Percentiles rank a stretch among this genome's conserved stretches.
Evolutionary conservation across 768 basidiomycete genomes (phyloP).

Genomic region (Kwoniella sp.): DNA sequence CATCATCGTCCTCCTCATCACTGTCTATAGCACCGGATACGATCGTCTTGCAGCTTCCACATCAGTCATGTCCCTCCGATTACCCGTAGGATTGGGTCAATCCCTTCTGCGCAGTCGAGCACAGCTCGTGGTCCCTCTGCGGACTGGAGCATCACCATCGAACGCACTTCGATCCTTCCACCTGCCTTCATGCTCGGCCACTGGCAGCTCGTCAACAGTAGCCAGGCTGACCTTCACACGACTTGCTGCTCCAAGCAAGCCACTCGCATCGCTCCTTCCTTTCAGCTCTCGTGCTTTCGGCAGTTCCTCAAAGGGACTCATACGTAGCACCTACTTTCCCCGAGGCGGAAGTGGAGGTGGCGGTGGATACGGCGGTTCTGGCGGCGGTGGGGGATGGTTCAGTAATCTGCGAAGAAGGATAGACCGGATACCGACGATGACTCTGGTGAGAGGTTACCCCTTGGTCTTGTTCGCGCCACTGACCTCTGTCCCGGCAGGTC

Average conservation of each 20-base stretch:
- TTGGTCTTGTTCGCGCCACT: background rate
- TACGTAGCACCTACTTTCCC: slow-evolving; percentile 33
- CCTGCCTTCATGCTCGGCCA: background rate
- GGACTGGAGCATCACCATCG: too few relatives aligned
- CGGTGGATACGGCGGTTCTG: slow-evolving; percentile 11
- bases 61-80: too few relatives aligned
- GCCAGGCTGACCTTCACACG: too few relatives aligned
- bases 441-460: slow-evolving; percentile 23
- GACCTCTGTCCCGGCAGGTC: slow-evolving; percentile 8
- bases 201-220: too few relatives aligned
- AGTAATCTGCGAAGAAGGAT: slow-evolving; percentile 24
- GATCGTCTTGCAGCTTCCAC: too few relatives aligned
- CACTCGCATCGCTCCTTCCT: too few relatives aligned
- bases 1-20: too few relatives aligned
- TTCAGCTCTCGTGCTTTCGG: slow-evolving; percentile 19
- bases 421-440: slow-evolving; percentile 37
- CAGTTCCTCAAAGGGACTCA: background rate
- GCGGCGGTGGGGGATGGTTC: slow-evolving; percentile 21
- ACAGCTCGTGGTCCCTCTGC: too few relatives aligned
- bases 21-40: too few relatives aligned
- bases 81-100: too few relatives aligned
- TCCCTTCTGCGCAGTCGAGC: too few relatives aligned
- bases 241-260: too few relatives aligned
- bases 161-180: background rate
- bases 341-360: slow-evolving; percentile 25